These are phyloP conservation scores for Melastoma malabathricum DNA, from an alignment of 345 rosid species.

Conservation along the genomic window DNA sequence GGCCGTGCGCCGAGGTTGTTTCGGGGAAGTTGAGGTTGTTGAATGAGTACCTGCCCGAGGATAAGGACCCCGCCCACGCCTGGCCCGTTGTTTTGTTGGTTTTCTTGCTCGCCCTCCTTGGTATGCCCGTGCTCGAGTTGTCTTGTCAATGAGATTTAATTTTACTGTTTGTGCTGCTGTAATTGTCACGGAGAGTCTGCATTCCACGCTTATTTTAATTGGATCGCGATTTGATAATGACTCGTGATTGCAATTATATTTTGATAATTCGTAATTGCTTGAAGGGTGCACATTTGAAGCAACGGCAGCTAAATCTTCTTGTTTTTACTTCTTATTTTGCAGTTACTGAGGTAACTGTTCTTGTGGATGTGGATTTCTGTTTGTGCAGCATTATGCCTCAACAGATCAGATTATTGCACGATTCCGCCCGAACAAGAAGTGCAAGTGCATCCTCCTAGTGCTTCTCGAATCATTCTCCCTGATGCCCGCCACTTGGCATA, in stretches of 20 bases:
- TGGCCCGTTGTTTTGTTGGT: slow-evolving; percentile 79
- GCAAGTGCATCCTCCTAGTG: slow-evolving; percentile 53
- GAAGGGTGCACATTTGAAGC: too few relatives aligned
- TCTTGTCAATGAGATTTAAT: background rate
- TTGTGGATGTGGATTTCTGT: slow-evolving; percentile 4
- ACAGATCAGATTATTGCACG: slow-evolving; percentile 17
- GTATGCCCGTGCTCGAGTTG: slow-evolving; percentile 28
- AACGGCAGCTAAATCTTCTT: too few relatives aligned
- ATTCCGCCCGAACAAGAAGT: slow-evolving; percentile 37
- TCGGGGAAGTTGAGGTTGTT: slow-evolving; percentile 51
- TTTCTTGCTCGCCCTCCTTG: slow-evolving; percentile 41
- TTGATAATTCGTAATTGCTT: too few relatives aligned
- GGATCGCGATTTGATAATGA: too few relatives aligned
- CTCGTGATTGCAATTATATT: background rate
- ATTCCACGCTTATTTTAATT: too few relatives aligned
- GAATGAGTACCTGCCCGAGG: slow-evolving; percentile 91
- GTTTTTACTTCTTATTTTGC: background rate
- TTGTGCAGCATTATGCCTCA: slow-evolving; percentile 52
- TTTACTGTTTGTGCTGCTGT: background rate
- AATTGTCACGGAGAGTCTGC: background rate
- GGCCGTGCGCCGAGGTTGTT: slow-evolving; percentile 42
- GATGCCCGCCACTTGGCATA: slow-evolving; percentile 84
- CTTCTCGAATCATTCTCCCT: slow-evolving; percentile 51
- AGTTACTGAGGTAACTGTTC: background rate
- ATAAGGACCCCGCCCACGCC: slow-evolving; percentile 77